Evolutionary conservation across 805 yeast species (phyloP), one percentile per base, ranked within the genome.

Genomic region (Myxozyma nipponensis): DNA sequence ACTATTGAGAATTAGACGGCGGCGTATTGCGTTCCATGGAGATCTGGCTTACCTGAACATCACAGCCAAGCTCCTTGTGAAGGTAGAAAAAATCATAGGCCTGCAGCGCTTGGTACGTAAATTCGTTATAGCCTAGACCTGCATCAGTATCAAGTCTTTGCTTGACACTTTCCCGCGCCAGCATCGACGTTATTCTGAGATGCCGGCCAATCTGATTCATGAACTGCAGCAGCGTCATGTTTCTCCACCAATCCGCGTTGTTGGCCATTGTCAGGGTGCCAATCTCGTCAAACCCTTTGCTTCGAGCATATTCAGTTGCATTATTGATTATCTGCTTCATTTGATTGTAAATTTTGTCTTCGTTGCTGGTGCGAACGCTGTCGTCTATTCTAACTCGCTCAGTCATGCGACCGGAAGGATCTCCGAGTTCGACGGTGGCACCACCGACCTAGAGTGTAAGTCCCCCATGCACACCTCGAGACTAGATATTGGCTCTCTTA

Each of bases 371-470:
- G 46, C 91, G 71, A 4, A 71, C 74, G 1, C 69, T 64, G 3
- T 71, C 72, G n/a, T 72, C 80, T 73, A 90, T 75, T 15, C 68
- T 71, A 9, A 69, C 66, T 49, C 98, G 74, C 63, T 89, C 97
- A 0, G 90, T 79, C 0, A 76, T 71, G 59, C 96, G 75, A 0
- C 98, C 98, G 46, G 96, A 86, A 5, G 98, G 98, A 66, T 93
- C 98, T 5, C 98, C 98, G 1, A 93, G 95, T 10, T 78, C 77
- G 6, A 96, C 98, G 0, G 98, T 93, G 4, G 98, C 98, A 22
- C 95, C 95, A 18, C 96, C 96, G 17, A 59, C 48, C 60, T 56
- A 21, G 9, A 35, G 15, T 17, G 13, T n/a, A 37, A 17, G n/a
- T 36, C 10, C 47, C 10, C 22, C 39, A 28, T 13, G 32, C 32